Evolutionary conservation across 306 rosid species (phyloP).

Genomic region (Rosa multiflora): DNA sequence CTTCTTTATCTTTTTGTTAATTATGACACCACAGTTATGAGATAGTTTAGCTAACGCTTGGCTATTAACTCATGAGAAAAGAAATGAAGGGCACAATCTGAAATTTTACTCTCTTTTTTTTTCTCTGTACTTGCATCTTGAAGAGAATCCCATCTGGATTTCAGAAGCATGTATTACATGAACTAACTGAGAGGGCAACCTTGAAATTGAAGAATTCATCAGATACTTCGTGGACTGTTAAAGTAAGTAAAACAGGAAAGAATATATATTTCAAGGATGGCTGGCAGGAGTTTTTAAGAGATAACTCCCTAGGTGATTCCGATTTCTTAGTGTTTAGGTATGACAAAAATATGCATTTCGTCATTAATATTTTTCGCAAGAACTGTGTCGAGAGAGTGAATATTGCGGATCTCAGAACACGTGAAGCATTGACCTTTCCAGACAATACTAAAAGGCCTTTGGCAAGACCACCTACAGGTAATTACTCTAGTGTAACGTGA

Average conservation of each 20-base stretch:
- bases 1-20: no score
- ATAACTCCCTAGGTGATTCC: constrained; percentile 6
- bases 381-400: constrained; percentile 7
- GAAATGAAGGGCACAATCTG: no score
- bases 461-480: not conserved
- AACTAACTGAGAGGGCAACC: constrained; percentile 1
- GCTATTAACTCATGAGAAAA: no score
- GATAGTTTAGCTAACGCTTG: no score
- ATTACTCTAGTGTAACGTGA: no score
- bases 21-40: no score
- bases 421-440: not conserved
- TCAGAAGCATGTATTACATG: constrained; percentile 1
- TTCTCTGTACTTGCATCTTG: constrained; percentile 1
- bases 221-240: constrained; percentile 11
- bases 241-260: no score
- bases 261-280: constrained; percentile 10
- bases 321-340: constrained; percentile 13
- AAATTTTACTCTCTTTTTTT: no score
- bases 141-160: constrained; percentile 12
- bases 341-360: constrained; percentile 3
- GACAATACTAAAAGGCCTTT: not conserved
- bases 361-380: not conserved
- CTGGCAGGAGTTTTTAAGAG: constrained; percentile 8
- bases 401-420: not conserved
- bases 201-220: constrained; percentile 1